These are phyloP conservation scores for Phytophthora tentaculata DNA, from an alignment of 352 stramenopile species.

Conservation along the genomic window DNA sequence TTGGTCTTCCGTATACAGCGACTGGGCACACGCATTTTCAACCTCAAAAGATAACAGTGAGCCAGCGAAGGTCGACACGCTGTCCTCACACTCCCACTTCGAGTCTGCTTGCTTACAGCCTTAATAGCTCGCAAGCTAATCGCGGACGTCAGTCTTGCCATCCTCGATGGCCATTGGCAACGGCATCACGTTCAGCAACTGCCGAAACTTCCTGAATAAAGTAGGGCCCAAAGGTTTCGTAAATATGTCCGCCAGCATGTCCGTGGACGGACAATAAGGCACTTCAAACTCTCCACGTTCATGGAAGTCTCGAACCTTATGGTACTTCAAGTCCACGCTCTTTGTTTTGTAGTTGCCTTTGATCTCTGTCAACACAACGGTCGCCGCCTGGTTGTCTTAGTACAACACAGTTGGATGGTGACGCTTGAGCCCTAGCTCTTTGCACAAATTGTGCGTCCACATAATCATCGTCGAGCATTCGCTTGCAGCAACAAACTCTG, in stretches of 20 bases:
- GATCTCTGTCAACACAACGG: background rate
- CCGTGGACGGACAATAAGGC: constrained; percentile 14
- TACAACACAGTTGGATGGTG: background rate
- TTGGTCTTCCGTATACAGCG: background rate
- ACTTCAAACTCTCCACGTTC: constrained; percentile 16
- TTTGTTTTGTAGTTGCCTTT: constrained; percentile 22
- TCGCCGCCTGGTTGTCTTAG: background rate
- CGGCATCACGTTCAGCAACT: background rate
- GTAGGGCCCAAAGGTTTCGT: constrained; percentile 1
- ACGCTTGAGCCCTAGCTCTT: background rate
- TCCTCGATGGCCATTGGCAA: background rate
- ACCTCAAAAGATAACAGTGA: too few species aligned
- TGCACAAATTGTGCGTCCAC: constrained; percentile 18
- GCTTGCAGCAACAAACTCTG: constrained; percentile 13
- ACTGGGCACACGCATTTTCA: too few species aligned
- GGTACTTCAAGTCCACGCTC: constrained; percentile 17
- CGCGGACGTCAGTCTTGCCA: background rate
- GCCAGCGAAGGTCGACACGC: background rate
- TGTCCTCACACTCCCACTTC: background rate
- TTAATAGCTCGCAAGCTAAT: background rate
- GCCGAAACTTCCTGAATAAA: background rate
- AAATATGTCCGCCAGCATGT: constrained; percentile 23
- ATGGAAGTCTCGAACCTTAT: constrained; percentile 10
- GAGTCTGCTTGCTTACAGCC: background rate
- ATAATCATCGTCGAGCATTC: constrained; percentile 11